Evolutionary conservation across 1,284 basidiomycete species (phyloP).

Genomic region (Sutorius eximius): DNA sequence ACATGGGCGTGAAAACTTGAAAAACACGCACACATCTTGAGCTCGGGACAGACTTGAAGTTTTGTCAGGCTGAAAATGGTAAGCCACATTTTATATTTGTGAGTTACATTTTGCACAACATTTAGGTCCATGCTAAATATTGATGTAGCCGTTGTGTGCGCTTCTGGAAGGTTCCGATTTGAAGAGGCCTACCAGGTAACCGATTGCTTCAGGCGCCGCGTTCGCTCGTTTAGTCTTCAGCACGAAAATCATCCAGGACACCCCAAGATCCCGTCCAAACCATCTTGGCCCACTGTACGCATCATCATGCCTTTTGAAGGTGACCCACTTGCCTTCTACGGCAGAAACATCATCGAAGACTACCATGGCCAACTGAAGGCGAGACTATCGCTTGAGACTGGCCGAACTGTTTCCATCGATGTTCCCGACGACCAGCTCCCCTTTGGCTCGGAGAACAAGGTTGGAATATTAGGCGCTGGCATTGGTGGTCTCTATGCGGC

Average conservation of each 20-base stretch:
- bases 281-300: not conserved
- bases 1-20: too few species aligned
- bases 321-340: conserved; percentile 13
- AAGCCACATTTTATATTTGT: too few species aligned
- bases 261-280: not conserved
- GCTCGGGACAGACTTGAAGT: too few species aligned
- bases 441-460: not conserved
- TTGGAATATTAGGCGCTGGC: conserved; percentile 28
- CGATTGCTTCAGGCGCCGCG: too few species aligned
- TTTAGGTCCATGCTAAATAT: too few species aligned
- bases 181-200: not conserved
- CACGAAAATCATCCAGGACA: not conserved
- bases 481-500: conserved; percentile 39
- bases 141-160: too few species aligned
- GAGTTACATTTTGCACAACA: too few species aligned
- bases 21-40: too few species aligned
- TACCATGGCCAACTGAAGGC: conserved; percentile 1
- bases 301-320: not conserved
- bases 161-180: not conserved
- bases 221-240: not conserved
- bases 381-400: not conserved
- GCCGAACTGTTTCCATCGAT: not conserved
- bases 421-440: not conserved
- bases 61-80: too few species aligned
- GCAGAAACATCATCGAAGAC: conserved; percentile 12